Evolutionary conservation across 768 basidiomycete species (phyloP), one percentile per base, ranked within the genome.

Genomic region (Asterophora lycoperdoides): DNA sequence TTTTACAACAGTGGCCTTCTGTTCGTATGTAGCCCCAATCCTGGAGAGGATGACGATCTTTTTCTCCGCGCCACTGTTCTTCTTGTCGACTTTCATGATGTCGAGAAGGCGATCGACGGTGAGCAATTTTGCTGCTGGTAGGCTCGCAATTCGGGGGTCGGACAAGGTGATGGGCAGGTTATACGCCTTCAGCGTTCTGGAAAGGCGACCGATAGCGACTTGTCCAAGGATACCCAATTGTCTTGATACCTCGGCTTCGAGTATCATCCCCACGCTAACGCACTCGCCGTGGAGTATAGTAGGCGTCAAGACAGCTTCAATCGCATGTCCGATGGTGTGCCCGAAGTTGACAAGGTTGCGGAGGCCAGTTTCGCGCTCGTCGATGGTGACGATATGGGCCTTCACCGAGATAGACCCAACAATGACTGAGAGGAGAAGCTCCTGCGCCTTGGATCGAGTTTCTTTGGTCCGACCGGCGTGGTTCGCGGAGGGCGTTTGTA

Each of bases 321-420:
- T 94, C 13, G 95, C 96, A 70, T 99, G 96, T 0, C 96, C 96
- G 60, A 99, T 94, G 36, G 89, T 93, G 68, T 99, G 96, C 1
- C 96, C 96, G 62, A 98, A 98, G 69, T 99, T 99, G 74, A 99
- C 95, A 46, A 99, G 84, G 72, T 97, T 97, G 55, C 96, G 89
- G 35, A 99, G 78, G 17, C 96, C 91, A 0, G 93, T 93, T 71
- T 99, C 96, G 61, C 87, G 89, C 67, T 94, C 92, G 70, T 99
- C 96, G 57, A 91, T 79, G 29, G 95, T 94, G 53, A 98, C 96
- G 59, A 98, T 97, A 68, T 97, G 88, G 0, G 96, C 83, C 68
- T 98, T 99, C 53, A 97, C 94, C 44, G 84, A 86, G 67, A 93
- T 93, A 32, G 93, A 96, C 1, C 89, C 93, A 28, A 87, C 80